phyloP scores from a whole-genome alignment of 306 rosid species.

The Rosa persica region DNA sequence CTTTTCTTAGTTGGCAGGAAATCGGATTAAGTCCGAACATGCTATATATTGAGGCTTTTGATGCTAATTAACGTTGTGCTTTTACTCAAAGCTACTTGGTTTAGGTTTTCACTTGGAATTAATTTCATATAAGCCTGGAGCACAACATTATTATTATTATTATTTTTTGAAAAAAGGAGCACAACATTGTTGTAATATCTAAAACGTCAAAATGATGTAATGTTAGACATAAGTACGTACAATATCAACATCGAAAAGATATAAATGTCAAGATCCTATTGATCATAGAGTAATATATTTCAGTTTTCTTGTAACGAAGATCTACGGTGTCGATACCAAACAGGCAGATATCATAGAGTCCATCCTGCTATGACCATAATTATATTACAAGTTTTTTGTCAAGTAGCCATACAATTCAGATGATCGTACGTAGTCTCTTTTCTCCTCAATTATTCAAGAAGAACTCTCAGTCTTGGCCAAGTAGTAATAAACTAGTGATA shows the following conservation, averaged over 20 bases:
- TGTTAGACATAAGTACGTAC: neutral
- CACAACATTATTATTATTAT: too few relatives aligned
- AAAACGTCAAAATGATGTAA: neutral
- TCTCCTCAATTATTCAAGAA: constrained; percentile 20
- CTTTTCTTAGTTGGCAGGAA: neutral
- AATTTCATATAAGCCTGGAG: too few relatives aligned
- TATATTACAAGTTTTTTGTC: neutral
- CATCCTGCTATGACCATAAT: neutral
- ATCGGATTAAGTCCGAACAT: neutral
- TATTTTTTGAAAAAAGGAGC: too few relatives aligned
- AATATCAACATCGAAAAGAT: neutral
- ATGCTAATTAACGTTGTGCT: neutral
- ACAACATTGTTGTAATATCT: too few relatives aligned
- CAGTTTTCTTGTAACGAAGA: neutral
- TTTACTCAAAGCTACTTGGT: too few relatives aligned
- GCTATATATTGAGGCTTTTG: too few relatives aligned
- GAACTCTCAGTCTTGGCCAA: neutral
- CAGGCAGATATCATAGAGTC: neutral
- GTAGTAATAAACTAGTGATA: neutral
- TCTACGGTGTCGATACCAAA: neutral
- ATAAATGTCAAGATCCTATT: too few relatives aligned
- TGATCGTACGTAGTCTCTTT: neutral
- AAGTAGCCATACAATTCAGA: constrained; percentile 11
- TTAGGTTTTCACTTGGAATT: too few relatives aligned
- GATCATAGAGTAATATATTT: too few relatives aligned